A percentile compares a stretch with the other conserved stretches of the same genome.
phyloP scores from a whole-genome alignment of 306 rosid genomes.

The Prunus mume region DNA sequence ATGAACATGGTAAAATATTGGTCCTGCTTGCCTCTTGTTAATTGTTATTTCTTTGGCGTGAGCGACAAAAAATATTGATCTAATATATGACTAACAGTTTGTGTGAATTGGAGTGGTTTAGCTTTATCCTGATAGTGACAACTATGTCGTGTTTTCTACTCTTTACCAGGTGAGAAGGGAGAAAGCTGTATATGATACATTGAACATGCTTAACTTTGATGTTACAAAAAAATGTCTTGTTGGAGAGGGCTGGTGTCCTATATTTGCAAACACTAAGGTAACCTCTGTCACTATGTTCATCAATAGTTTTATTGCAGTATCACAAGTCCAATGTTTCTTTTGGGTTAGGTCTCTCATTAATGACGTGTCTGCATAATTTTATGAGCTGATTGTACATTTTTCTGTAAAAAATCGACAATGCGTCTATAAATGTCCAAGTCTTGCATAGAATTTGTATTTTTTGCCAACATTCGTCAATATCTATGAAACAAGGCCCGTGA shows the following conservation, averaged over 20 bases:
- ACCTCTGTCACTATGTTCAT: background rate
- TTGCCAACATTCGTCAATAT: background rate
- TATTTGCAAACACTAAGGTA: slow-evolving; percentile 86
- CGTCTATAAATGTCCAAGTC: background rate
- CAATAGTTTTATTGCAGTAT: background rate
- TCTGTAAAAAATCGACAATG: too few species aligned
- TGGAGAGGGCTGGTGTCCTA: slow-evolving; percentile 99
- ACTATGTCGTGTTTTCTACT: slow-evolving; percentile 32
- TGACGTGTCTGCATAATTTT: background rate
- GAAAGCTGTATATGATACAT: slow-evolving; percentile 93
- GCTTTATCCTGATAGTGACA: slow-evolving; percentile 28
- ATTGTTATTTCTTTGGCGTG: slow-evolving; percentile 13
- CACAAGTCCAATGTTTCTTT: background rate
- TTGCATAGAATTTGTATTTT: background rate
- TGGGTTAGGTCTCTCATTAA: background rate
- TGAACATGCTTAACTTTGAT: slow-evolving; percentile 95
- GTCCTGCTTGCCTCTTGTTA: slow-evolving; percentile 20
- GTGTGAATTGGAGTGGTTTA: background rate
- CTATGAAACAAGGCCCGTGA: background rate
- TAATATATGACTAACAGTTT: slow-evolving; percentile 7
- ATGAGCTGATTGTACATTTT: background rate
- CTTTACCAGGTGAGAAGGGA: slow-evolving; percentile 87
- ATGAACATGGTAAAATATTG: slow-evolving; percentile 68
- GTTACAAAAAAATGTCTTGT: slow-evolving; percentile 98
- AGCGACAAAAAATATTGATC: slow-evolving; percentile 15